A percentile compares a stretch with the other conserved stretches of the same genome.
These are phyloP conservation scores for Lecanicillium sp. DNA, from an alignment of 2,329 filamentous ascomycete genomes.

Conservation along the genomic window DNA sequence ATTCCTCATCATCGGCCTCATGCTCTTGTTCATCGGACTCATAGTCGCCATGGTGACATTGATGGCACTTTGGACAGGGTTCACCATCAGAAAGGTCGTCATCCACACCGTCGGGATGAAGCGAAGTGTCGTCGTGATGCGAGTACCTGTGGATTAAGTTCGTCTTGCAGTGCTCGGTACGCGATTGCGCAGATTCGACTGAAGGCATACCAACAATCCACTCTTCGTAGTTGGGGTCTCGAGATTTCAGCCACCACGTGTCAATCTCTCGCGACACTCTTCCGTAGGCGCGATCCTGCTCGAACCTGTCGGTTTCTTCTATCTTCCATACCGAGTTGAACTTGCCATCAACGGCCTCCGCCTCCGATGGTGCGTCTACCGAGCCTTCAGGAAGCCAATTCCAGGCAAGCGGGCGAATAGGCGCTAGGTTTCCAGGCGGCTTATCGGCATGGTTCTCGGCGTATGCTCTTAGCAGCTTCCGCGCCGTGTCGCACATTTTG, in stretches of 20 bases:
- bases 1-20: slow-evolving; percentile 44
- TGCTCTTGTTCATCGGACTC: slow-evolving; percentile 45
- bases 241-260: slow-evolving; percentile 56
- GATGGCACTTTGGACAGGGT: slow-evolving; percentile 20
- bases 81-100: slow-evolving; percentile 34
- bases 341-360: slow-evolving; percentile 35
- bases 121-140: slow-evolving; percentile 35
- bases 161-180: slow-evolving; percentile 53
- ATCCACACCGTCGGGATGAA: slow-evolving; percentile 30
- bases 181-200: slow-evolving; percentile 51
- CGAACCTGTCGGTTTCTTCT: slow-evolving; percentile 49
- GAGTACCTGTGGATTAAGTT: slow-evolving; percentile 53
- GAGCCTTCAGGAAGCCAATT: slow-evolving; percentile 46
- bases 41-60: slow-evolving; percentile 32
- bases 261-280: slow-evolving; percentile 60
- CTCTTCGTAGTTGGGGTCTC: slow-evolving; percentile 54
- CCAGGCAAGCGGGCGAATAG: slow-evolving; percentile 47
- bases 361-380: slow-evolving; percentile 24
- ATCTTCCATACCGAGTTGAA: slow-evolving; percentile 44
- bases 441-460: slow-evolving; percentile 42
- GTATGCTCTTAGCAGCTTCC: slow-evolving; percentile 49
- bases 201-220: slow-evolving; percentile 55
- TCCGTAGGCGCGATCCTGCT: slow-evolving; percentile 53
- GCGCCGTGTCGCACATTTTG: slow-evolving; percentile 50
- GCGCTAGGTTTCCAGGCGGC: slow-evolving; percentile 43